phyloP scores from a whole-genome alignment of 345 rosid genomes.

The Pistacia atlantica region DNA sequence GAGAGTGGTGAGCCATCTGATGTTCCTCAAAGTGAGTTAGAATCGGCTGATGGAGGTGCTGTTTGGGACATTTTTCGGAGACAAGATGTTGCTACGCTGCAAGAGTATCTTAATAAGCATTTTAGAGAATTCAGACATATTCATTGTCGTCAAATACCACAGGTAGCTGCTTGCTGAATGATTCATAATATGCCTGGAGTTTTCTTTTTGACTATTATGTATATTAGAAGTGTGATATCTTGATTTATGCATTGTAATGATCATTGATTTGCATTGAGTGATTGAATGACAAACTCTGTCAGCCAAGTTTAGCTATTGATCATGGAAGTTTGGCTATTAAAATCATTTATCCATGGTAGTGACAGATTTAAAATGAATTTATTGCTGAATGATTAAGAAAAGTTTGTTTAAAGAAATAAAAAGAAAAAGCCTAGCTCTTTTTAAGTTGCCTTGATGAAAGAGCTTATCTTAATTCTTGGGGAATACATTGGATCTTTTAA shows the following conservation, averaged over 20 bases:
- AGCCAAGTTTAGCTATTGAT: neutral
- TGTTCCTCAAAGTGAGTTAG: constrained; percentile 12
- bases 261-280: neutral
- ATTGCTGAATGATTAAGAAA: neutral
- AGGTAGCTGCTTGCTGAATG: constrained; percentile 36
- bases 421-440: neutral
- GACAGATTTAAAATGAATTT: neutral
- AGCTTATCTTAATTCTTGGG: neutral
- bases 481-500: neutral
- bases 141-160: constrained; percentile 49
- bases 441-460: neutral
- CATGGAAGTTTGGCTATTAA: neutral
- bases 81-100: constrained; percentile 68
- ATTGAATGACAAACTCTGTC: neutral
- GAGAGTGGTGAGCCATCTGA: constrained; percentile 15
- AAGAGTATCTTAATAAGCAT: constrained; percentile 62
- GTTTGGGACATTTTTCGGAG: constrained; percentile 81
- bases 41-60: constrained; percentile 57
- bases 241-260: neutral
- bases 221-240: neutral
- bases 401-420: neutral
- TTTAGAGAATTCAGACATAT: constrained; percentile 73
- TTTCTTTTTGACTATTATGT: neutral
- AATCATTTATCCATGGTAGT: neutral
- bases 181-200: neutral